phyloP scores from a whole-genome alignment of 257 asterid species.

The Osmanthus fragrans region DNA sequence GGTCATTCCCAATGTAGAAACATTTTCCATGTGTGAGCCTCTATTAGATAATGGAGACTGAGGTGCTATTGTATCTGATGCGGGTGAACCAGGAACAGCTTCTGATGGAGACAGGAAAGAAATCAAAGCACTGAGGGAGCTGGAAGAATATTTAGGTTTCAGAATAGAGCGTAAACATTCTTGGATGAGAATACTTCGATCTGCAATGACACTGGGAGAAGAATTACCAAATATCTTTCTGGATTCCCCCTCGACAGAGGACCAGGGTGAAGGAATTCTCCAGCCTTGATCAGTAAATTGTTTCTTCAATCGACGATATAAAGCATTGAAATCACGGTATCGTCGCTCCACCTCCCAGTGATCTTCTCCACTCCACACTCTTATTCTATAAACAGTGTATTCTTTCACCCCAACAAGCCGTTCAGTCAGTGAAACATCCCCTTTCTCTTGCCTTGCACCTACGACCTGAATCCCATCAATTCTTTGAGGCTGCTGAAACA shows the following conservation, averaged over 20 bases:
- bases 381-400: constrained; percentile 71
- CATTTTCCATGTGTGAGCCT: constrained; percentile 30
- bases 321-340: constrained; percentile 82
- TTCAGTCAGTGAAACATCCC: constrained; percentile 84
- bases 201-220: constrained; percentile 72
- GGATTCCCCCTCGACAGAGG: constrained; percentile 75
- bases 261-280: constrained; percentile 85
- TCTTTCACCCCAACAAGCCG: constrained; percentile 83
- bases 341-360: constrained; percentile 86
- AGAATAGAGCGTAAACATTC: constrained; percentile 82
- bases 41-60: constrained; percentile 32
- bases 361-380: constrained; percentile 64
- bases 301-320: constrained; percentile 63
- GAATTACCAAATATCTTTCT: constrained; percentile 80
- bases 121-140: constrained; percentile 48
- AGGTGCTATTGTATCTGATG: constrained; percentile 32
- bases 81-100: constrained; percentile 46
- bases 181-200: constrained; percentile 80
- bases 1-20: constrained; percentile 69
- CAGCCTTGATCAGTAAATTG: constrained; percentile 62
- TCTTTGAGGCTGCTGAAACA: constrained; percentile 50
- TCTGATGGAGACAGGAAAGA: constrained; percentile 69
- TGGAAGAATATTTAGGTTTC: constrained; percentile 40
- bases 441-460: constrained; percentile 76
- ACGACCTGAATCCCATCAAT: constrained; percentile 74